phyloP scores from a whole-genome alignment of 2,329 filamentous ascomycete genomes.

The Penicillium frequentans region DNA sequence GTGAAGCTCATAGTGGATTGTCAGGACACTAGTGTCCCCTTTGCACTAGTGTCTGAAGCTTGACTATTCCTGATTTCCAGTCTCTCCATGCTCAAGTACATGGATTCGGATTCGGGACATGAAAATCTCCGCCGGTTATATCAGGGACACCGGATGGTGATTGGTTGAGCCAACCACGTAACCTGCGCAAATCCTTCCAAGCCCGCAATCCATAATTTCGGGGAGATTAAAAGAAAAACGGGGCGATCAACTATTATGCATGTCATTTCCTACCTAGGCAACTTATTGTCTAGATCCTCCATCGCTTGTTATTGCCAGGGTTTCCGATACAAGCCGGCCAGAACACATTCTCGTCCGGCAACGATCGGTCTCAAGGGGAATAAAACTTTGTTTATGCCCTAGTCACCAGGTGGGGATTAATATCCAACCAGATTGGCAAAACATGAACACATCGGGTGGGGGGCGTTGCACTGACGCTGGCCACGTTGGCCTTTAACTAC shows the following conservation, averaged over 20 bases:
- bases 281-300: too few species aligned
- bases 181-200: too few species aligned
- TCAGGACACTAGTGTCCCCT: not conserved
- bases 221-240: too few species aligned
- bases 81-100: too few species aligned
- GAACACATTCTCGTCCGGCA: conserved; percentile 5
- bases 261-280: too few species aligned
- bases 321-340: conserved; percentile 16
- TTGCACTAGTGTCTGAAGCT: not conserved
- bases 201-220: too few species aligned
- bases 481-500: conserved; percentile 9
- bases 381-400: conserved; percentile 13
- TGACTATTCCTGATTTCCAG: not conserved
- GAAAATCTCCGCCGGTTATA: too few species aligned
- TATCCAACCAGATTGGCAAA: conserved; percentile 15
- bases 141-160: too few species aligned
- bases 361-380: conserved; percentile 17
- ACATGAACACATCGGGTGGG: conserved; percentile 7
- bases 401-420: not conserved
- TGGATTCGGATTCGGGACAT: too few species aligned
- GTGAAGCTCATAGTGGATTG: conserved; percentile 2
- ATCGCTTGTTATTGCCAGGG: conserved; percentile 17
- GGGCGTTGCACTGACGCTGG: conserved; percentile 11
- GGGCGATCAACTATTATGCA: too few species aligned
- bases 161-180: too few species aligned